A percentile compares a stretch with the other conserved stretches of the same genome.
phyloP scores from a whole-genome alignment of 768 basidiomycete genomes.

The Psilocybe sp. region DNA sequence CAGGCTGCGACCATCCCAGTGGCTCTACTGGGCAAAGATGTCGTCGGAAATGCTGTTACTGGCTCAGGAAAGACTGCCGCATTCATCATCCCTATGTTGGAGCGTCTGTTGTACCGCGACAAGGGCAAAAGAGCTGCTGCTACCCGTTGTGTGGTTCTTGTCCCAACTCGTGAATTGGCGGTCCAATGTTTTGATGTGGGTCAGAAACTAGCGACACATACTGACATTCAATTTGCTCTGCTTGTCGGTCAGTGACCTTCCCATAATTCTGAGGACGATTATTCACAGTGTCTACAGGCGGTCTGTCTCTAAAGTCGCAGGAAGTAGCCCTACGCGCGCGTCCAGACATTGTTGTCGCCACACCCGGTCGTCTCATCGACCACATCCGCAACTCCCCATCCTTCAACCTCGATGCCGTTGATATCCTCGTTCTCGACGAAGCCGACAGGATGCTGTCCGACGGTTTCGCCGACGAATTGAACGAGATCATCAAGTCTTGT shows the following conservation, averaged over 20 bases:
- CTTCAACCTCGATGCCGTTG: constrained; percentile 89
- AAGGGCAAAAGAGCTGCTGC: constrained; percentile 83
- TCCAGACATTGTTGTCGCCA: constrained; percentile 94
- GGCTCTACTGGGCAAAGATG: constrained; percentile 90
- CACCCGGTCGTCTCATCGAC: constrained; percentile 96
- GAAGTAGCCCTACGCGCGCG: constrained; percentile 80
- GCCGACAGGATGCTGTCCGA: constrained; percentile 96
- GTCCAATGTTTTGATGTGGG: constrained; percentile 96
- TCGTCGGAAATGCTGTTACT: constrained; percentile 94
- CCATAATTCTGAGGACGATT: constrained; percentile 1
- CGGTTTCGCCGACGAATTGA: constrained; percentile 92
- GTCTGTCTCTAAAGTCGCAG: constrained; percentile 90
- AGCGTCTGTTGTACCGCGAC: constrained; percentile 90
- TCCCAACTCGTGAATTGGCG: constrained; percentile 93
- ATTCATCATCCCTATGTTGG: constrained; percentile 91
- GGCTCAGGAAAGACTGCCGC: constrained; percentile 99
- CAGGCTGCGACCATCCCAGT: constrained; percentile 93
- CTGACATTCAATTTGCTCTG: constrained; percentile 89
- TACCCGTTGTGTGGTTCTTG: constrained; percentile 87
- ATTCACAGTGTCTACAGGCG: constrained; percentile 51
- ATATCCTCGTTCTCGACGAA: constrained; percentile 94
- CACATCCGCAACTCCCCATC: constrained; percentile 94
- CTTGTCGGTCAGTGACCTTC: constrained; percentile 69
- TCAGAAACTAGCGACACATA: constrained; percentile 77
- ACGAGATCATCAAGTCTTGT: constrained; percentile 90